These are phyloP conservation scores for Asterochloris erici DNA, from an alignment of 139 green algal genomes.

Conservation along the genomic window DNA sequence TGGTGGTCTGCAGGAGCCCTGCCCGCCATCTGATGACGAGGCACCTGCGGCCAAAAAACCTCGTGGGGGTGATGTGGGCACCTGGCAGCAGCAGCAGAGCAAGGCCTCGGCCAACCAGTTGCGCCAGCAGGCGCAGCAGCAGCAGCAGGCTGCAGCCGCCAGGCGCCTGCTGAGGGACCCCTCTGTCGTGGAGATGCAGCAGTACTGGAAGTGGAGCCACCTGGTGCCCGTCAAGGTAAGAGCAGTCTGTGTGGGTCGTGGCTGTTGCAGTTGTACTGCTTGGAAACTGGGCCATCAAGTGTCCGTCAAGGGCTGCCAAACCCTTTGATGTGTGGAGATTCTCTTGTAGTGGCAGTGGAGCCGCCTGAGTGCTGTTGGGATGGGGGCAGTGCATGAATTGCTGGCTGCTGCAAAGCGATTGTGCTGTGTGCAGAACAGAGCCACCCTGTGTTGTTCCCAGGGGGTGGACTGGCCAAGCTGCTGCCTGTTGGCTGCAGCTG, in stretches of 20 bases:
- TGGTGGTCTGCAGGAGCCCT: slow-evolving; percentile 16
- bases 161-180: background rate
- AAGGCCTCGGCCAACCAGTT: background rate
- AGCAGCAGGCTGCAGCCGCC: background rate
- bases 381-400: no score
- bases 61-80: slow-evolving; percentile 9
- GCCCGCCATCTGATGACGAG: slow-evolving; percentile 23
- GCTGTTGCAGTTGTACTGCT: no score
- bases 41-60: background rate
- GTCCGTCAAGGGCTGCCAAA: no score
- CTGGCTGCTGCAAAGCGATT: no score
- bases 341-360: no score
- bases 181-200: slow-evolving; percentile 44
- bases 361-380: no score
- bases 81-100: slow-evolving; percentile 21
- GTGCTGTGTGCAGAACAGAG: no score
- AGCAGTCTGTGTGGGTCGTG: background rate
- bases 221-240: slow-evolving; percentile 54
- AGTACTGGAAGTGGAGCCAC: slow-evolving; percentile 74
- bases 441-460: no score
- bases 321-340: no score
- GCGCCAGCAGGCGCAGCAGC: slow-evolving; percentile 13
- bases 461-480: no score
- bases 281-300: no score
- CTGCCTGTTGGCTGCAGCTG: no score